phyloP scores from a whole-genome alignment of 176 grass and related monocot species.

The Rhynchospora pubera region DNA sequence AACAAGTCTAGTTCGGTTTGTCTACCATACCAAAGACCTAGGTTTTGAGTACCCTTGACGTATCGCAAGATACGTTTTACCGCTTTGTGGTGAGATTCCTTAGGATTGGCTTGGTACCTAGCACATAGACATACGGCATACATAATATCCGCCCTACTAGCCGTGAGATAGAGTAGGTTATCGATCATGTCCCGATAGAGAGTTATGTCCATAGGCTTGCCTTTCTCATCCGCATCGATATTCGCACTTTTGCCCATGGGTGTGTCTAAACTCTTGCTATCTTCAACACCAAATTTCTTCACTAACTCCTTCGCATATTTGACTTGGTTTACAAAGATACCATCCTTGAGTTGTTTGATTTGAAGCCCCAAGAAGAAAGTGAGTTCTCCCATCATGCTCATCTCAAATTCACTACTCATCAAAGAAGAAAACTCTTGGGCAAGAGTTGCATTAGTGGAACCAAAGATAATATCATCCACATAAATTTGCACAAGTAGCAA shows the following conservation, averaged over 20 bases:
- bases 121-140: neutral
- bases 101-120: neutral
- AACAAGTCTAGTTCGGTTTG: too few relatives aligned
- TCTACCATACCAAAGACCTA: too few relatives aligned
- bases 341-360: neutral
- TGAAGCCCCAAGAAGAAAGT: neutral
- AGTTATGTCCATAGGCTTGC: neutral
- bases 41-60: too few relatives aligned
- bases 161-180: neutral
- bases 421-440: neutral
- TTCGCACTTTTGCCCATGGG: neutral
- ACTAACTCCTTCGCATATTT: neutral
- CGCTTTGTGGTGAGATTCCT: too few relatives aligned
- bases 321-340: neutral
- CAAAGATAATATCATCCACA: slow-evolving; percentile 14
- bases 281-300: neutral
- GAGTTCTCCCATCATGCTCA: neutral
- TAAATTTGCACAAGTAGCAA: slow-evolving; percentile 1
- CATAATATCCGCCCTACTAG: neutral
- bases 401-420: neutral
- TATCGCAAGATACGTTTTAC: too few relatives aligned
- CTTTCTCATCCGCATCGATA: neutral
- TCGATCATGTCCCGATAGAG: neutral
- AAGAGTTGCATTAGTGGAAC: neutral
- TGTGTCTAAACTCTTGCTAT: neutral